Evolutionary conservation across 164 flowering plant genomes (phyloP).

Genomic region (Piper longum): DNA sequence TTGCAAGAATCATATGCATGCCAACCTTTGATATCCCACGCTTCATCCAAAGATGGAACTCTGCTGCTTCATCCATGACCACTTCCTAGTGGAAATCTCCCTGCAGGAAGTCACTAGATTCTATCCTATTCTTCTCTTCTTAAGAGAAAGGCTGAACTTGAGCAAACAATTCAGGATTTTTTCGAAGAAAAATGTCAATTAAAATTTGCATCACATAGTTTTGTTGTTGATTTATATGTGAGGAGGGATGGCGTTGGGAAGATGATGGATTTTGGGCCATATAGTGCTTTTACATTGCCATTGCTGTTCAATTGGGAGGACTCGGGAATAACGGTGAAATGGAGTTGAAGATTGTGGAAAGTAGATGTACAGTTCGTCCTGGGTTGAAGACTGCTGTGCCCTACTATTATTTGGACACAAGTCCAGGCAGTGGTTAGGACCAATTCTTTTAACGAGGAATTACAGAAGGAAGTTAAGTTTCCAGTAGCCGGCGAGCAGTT

Average conservation of each 20-base stretch:
- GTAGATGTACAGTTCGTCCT: no score
- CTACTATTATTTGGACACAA: no score
- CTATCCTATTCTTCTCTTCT: slow-evolving; percentile 38
- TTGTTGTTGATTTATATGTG: slow-evolving; percentile 73
- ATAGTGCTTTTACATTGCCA: slow-evolving; percentile 72
- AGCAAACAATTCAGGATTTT: slow-evolving; percentile 20
- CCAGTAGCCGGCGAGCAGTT: no score
- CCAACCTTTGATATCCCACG: slow-evolving; percentile 33
- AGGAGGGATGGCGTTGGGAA: slow-evolving; percentile 47
- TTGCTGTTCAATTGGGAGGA: slow-evolving; percentile 81
- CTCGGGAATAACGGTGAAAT: slow-evolving; percentile 21
- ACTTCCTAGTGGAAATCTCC: slow-evolving; percentile 49
- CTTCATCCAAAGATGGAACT: slow-evolving; percentile 78
- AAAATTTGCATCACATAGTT: slow-evolving; percentile 50
- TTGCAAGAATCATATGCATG: no score
- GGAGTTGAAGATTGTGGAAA: no score
- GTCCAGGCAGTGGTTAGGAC: no score
- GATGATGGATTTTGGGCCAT: slow-evolving; percentile 80
- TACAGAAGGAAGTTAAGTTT: no score
- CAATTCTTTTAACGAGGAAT: no score
- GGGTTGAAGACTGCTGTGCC: no score
- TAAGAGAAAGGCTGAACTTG: slow-evolving; percentile 34
- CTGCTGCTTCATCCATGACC: slow-evolving; percentile 60
- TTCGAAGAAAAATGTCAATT: slow-evolving; percentile 8
- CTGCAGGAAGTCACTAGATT: slow-evolving; percentile 79